phyloP scores from a whole-genome alignment of 2,329 filamentous ascomycete genomes.

The Penicillium psychrosexuale region DNA sequence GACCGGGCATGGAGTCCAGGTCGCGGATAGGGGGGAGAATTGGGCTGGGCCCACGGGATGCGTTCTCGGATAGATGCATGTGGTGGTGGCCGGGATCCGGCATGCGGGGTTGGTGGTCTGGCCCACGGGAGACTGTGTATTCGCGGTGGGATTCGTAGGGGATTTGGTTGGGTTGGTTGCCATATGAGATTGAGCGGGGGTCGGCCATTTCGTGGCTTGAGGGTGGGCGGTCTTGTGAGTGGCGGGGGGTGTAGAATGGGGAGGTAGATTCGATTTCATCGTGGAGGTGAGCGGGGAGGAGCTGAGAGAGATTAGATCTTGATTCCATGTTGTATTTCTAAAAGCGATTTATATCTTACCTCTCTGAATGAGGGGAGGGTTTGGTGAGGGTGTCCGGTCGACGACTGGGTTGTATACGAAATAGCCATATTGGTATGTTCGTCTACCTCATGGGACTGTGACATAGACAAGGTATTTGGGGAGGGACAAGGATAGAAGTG shows the following conservation, averaged over 20 bases:
- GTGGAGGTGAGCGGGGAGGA: constrained; percentile 42
- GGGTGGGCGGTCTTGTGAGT: constrained; percentile 30
- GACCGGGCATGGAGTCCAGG: constrained; percentile 33
- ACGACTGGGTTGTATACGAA: constrained; percentile 36
- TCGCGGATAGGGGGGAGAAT: constrained; percentile 40
- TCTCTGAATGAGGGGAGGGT: constrained; percentile 40
- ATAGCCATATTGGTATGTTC: constrained; percentile 40
- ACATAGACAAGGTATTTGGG: constrained; percentile 33
- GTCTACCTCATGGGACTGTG: constrained; percentile 32
- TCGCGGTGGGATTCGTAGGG: constrained; percentile 26
- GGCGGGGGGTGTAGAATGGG: constrained; percentile 32
- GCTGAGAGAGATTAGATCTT: constrained; percentile 22
- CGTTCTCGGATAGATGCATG: constrained; percentile 21
- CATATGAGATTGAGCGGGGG: constrained; percentile 28
- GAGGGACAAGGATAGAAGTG: not conserved
- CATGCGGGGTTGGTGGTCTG: constrained; percentile 18
- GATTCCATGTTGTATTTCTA: not conserved
- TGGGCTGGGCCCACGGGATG: constrained; percentile 35
- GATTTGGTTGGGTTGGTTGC: constrained; percentile 20
- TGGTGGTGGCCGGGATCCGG: constrained; percentile 19
- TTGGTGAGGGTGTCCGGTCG: constrained; percentile 29
- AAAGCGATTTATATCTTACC: constrained; percentile 22
- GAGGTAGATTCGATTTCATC: constrained; percentile 41
- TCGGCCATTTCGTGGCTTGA: constrained; percentile 31
- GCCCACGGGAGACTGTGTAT: constrained; percentile 23